Evolutionary conservation across 164 flowering plant genomes (phyloP), one percentile per base, ranked within the genome.

Genomic region (Sextonia rubra): DNA sequence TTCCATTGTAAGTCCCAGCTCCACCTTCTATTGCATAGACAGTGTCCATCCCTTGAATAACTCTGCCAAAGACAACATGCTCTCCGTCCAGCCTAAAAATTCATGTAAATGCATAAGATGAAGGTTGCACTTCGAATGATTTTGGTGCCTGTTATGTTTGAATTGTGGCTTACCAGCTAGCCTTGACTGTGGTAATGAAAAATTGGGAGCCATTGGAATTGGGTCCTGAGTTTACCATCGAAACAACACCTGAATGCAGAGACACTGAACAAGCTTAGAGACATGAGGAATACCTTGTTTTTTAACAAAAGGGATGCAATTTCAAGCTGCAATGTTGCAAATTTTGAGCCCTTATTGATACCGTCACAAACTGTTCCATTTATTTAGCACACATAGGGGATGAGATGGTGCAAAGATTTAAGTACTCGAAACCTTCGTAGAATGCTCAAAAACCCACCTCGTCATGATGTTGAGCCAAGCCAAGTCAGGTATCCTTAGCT

Each of bases 201-300:
- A 96, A 96, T 79, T 96, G 99, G 24, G 97, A 96, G 64, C 97
- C 97, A 82, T 96, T 96, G 47, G 99, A 90, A 80, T 96, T 87
- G 29, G 97, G 97, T 78, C 99, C 99, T 48, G 94, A 79, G 82
- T 96, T 96, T 77, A 81, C 99, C 99, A 96, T 96, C 70, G 99
- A 86, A 55, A 96, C 92, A 75, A 84, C 83, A 76, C 99, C 99
- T 93, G 74, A 79, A 89, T 77, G 66, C 27, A 73, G 22, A 20
- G 52, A 66, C 23, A 68, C 8, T 4, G n/a, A 52, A 61, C 64
- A 8, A 24, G 64, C 64, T 24, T 2, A 7, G 44, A 60, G 37
- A 12, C 17, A 30, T 18, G 17, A 12, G 60, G 47, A 64, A 20
- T 24, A 25, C 64, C 30, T 12, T 9, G 0, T 37, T 37, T 37